Evolutionary conservation across 768 basidiomycete species (phyloP).

Genomic region (Boletellus emodensis): DNA sequence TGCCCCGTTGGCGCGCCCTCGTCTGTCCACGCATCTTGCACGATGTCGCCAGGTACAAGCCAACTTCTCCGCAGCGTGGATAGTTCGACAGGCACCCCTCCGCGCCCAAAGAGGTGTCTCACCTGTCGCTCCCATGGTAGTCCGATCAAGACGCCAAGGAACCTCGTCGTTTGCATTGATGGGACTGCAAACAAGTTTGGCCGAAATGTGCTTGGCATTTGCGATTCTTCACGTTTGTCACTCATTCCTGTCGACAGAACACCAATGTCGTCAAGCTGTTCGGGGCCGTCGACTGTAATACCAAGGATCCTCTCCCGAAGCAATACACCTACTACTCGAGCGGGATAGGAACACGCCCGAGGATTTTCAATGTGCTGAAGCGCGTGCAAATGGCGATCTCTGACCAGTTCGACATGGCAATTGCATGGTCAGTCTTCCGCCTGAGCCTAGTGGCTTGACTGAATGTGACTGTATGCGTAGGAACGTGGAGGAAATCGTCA

Average conservation of each 20-base stretch:
- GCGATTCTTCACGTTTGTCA: background rate
- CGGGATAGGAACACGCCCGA: conserved; percentile 34
- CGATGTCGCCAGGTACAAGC: conserved; percentile 4
- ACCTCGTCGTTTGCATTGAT: conserved; percentile 18
- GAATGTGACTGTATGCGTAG: conserved; percentile 11
- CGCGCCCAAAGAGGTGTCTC: conserved; percentile 4
- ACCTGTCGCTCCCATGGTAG: conserved; percentile 5
- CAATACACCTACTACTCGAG: conserved; percentile 36
- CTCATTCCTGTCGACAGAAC: conserved; percentile 24
- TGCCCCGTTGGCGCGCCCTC: background rate
- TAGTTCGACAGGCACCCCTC: background rate
- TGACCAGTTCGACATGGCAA: conserved; percentile 30
- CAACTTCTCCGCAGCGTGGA: background rate
- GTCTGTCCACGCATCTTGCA: background rate
- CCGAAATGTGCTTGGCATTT: conserved; percentile 4
- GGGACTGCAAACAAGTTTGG: conserved; percentile 21
- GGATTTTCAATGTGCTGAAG: conserved; percentile 21
- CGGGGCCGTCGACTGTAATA: conserved; percentile 17
- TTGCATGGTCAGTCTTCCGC: conserved; percentile 30
- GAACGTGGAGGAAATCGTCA: conserved; percentile 32
- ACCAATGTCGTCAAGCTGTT: conserved; percentile 35
- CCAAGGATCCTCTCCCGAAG: conserved; percentile 9
- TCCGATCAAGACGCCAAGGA: conserved; percentile 4
- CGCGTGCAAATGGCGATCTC: conserved; percentile 10
- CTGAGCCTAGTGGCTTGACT: background rate